A percentile compares a stretch with the other conserved stretches of the same genome.
These are phyloP conservation scores for Diplocarpon rosae DNA, from an alignment of 2,329 filamentous ascomycete species.

Conservation along the genomic window DNA sequence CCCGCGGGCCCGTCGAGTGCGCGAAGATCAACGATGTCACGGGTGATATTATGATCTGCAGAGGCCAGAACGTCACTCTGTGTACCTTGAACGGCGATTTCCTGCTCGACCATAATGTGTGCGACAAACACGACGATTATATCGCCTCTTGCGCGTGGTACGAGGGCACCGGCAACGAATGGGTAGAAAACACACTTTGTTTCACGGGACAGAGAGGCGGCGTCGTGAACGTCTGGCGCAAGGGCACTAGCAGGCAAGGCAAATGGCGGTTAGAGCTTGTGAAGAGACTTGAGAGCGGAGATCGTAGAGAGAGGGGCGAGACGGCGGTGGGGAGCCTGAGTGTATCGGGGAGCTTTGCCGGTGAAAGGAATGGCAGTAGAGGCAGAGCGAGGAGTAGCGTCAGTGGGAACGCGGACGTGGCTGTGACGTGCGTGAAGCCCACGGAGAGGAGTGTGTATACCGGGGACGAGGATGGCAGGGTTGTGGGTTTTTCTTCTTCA, in stretches of 20 bases:
- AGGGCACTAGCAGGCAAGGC: constrained; percentile 31
- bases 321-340: constrained; percentile 16
- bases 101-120: constrained; percentile 73
- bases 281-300: constrained; percentile 67
- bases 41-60: constrained; percentile 80
- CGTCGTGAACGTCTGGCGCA: constrained; percentile 67
- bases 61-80: constrained; percentile 60
- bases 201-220: constrained; percentile 84
- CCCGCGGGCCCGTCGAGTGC: constrained; percentile 50
- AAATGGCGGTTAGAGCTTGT: constrained; percentile 59
- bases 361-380: neutral
- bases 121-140: constrained; percentile 59
- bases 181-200: constrained; percentile 74
- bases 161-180: constrained; percentile 85
- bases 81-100: constrained; percentile 83
- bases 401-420: constrained; percentile 43
- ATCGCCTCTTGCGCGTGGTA: constrained; percentile 84
- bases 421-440: constrained; percentile 77
- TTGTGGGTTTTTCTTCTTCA: constrained; percentile 47
- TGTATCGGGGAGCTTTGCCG: constrained; percentile 7
- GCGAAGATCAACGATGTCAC: constrained; percentile 82
- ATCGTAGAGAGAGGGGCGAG: constrained; percentile 45
- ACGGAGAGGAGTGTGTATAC: constrained; percentile 81
- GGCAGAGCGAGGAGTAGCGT: constrained; percentile 5
- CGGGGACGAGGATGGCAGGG: constrained; percentile 84